Evolutionary conservation across 768 basidiomycete species (phyloP), one percentile per base, ranked within the genome.

Genomic region (Xanthoconium purpureum): DNA sequence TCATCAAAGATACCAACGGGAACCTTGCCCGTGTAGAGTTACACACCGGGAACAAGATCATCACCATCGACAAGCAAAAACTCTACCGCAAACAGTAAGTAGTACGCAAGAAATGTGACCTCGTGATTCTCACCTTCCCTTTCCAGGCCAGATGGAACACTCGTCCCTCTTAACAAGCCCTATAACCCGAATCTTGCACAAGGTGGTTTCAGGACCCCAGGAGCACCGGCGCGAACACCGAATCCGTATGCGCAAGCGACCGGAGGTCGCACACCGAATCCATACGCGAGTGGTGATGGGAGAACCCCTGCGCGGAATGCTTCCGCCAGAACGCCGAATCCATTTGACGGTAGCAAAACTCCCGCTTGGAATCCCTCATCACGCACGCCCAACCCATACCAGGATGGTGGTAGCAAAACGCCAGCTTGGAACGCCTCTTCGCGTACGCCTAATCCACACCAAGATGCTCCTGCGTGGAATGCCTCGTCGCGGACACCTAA

Each of bases 1-100:
- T 86, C 6, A 90, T 98, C 77, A 98, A 95, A 73, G 97, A 98
- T 68, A 91, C 94, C 30, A 96, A 94, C 56, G 96, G 94, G 6
- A 78, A 80, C 38, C 77, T 85, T 54, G 91, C 89, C 2, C 83
- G 97, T 40, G 94, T 99, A 14, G 97, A 98, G 71, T 76, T 99
- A n/a, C 77, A 81, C 57, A 87, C 93, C 14, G 88, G 88, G 38
- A 95, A 94, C 72, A 94, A 92, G 72, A 78, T 94, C 20, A 85
- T 99, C 55, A 87, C 87, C 38, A 85, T 98, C 55, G 88, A 90
- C 47, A 91, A 94, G 66, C 80, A 81, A 44, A 91, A 90, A 66
- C 72, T 96, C 18, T 80, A 83, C 59, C 80, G 86, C 54, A 80
- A 87, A 73, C 70, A 84, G 91, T 92, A 66, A 66, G 89, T 80